A percentile compares a stretch with the other conserved stretches of the same genome.
Evolutionary conservation across 345 rosid species (phyloP).

Genomic region (Hirschfeldia incana): DNA sequence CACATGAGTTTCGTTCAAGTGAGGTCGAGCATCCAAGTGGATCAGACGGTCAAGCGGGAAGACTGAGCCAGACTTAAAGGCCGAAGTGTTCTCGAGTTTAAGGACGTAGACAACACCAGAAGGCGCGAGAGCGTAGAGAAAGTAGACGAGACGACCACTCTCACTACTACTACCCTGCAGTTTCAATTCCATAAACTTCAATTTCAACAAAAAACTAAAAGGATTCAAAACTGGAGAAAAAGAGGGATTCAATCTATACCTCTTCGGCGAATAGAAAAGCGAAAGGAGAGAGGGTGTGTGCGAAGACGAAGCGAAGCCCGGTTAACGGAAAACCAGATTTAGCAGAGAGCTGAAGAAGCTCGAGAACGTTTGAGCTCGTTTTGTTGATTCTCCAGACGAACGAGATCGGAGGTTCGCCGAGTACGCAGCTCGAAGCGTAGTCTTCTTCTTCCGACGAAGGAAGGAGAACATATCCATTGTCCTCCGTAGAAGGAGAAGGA

Average conservation of each 20-base stretch:
- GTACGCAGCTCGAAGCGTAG: constrained; percentile 51
- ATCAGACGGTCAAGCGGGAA: constrained; percentile 51
- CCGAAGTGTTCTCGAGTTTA: constrained; percentile 46
- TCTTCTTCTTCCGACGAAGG: constrained; percentile 62
- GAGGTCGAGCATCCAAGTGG: constrained; percentile 50
- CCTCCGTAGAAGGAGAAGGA: constrained; percentile 4
- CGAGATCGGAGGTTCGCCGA: constrained; percentile 49
- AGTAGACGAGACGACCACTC: constrained; percentile 36
- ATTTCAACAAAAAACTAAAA: neutral
- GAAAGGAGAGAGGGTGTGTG: constrained; percentile 65
- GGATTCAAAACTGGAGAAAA: neutral
- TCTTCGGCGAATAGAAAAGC: constrained; percentile 53
- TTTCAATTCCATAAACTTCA: constrained; percentile 13
- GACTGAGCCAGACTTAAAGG: constrained; percentile 47
- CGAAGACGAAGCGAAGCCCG: constrained; percentile 68
- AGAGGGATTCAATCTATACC: constrained; percentile 33
- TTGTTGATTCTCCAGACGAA: constrained; percentile 66
- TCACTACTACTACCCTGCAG: constrained; percentile 41
- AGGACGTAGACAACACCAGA: constrained; percentile 70
- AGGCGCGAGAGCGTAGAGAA: constrained; percentile 60
- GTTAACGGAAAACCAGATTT: constrained; percentile 45
- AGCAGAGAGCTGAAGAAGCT: constrained; percentile 64
- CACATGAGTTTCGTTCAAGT: constrained; percentile 40
- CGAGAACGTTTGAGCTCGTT: constrained; percentile 48
- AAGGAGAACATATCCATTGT: constrained; percentile 37